Evolutionary conservation across 768 basidiomycete species (phyloP), one percentile per base, ranked within the genome.

Genomic region (Rhodotorula diobovata): DNA sequence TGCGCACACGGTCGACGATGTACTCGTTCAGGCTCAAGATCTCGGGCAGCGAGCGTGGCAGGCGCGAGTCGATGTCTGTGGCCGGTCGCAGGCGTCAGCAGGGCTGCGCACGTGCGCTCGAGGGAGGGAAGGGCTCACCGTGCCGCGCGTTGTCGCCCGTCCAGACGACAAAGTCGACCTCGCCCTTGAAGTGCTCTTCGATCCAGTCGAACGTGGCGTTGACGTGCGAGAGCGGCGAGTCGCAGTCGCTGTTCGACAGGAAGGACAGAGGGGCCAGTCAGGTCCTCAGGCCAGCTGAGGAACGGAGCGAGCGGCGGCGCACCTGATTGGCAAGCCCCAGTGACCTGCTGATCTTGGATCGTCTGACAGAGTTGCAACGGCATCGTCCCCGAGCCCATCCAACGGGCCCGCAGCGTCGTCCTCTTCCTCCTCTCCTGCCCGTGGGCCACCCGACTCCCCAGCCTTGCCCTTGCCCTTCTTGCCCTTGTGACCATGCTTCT

Each of bases 161-260:
- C 89, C 90, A 93, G 46, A 96, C 83, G 43, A 96, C 91, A 79
- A 94, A 96, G 78, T 96, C 93, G 50, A 96, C 85, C 76, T 93
- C 87, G 69, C 86, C 83, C 53, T 87, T 85, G 91, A 90, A 93
- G 71, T 90, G 84, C 74, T 87, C 84, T 62, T 88, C 87, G 65
- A 94, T 80, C 82, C 84, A 90, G 73, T 93, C 88, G 61, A 96
- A 84, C 18, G 92, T 92, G 50, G 85, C 84, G 79, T 96, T 90
- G 43, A 89, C 86, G n/a, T 94, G 84, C 21, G 82, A 81, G 56
- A 90, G 81, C 0, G 93, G 91, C 25, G 92, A 85, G 80, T 96
- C 93, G 76, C 93, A 93, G 30, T 88, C 86, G 56, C 88, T 89
- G 76, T 28, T n/a, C 41, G n/a, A 10, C 2, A 1, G 66, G 41